Base-by-base conservation (phyloP, 495 filamentous ascomycete species). In the Paragyromitra xinjiangensis region DNA sequence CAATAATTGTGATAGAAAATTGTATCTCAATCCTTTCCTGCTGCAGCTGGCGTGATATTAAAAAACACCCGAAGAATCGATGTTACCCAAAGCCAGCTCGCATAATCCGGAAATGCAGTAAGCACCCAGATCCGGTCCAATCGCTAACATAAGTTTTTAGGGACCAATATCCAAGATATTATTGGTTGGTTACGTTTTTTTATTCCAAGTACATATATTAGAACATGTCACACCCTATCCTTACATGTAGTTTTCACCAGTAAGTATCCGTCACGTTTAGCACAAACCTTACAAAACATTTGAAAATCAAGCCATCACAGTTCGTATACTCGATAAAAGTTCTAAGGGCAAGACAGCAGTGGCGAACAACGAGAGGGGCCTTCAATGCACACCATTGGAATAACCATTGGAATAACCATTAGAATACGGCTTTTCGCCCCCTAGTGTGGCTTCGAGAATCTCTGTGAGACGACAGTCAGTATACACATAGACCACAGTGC, bases 401-500 rank as follows among this genome's bases (percentile, higher is more conserved):
- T 6, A 3, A 58, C 6, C 19, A 5, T 34, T 59, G 11, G n/a
- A 19, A 34, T 6, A 3, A 58, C 6, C 19, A 5, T 34, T 59
- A 1, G n/a, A 19, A 19, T 56, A 26, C 19, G 16, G 22, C 2
- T 42, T 22, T 45, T 34, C 50, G 11, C 19, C 45, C 2, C 5
- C 66, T 6, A 58, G 22, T 6, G 51, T 58, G 11, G 22, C 66
- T 58, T 69, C 51, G 34, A 69, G 44, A 5, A 69, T 45, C 22
- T 58, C 66, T 58, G 14, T 5, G 29, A 44, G 22, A 12, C 19
- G 14, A 61, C 26, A 26, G 8, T 61, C 29, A 61, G 14, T n/a
- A 61, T n/a, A 61, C 56, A 16, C n/a, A 5, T 8, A 34, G 12
- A n/a, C 26, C 29, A 61, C 29, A 29, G 7, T 1, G 39, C 22